Evolutionary conservation across 148 eudicot species (phyloP).

Genomic region (Amaranthus hypochondriacus): DNA sequence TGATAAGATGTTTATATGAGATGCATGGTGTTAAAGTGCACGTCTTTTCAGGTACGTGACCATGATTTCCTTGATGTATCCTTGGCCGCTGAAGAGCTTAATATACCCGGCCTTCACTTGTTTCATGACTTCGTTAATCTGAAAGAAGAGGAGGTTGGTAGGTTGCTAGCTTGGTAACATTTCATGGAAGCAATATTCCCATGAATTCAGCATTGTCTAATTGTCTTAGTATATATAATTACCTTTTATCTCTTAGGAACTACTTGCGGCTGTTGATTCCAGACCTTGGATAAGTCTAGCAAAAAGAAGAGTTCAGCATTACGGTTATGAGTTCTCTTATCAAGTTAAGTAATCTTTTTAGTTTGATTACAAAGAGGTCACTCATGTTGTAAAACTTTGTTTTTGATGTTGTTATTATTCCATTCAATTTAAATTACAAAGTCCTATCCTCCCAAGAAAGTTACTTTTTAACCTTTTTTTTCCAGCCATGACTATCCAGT

Average conservation of each 20-base stretch:
- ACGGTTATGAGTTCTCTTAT: slow-evolving; percentile 89
- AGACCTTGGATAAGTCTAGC: slow-evolving; percentile 84
- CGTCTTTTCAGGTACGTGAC: slow-evolving; percentile 40
- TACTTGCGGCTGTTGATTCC: slow-evolving; percentile 87
- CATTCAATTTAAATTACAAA: not conserved
- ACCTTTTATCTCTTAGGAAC: slow-evolving; percentile 47
- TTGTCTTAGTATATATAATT: slow-evolving; percentile 10
- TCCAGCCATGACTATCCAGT: too few species aligned
- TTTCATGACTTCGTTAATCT: slow-evolving; percentile 69
- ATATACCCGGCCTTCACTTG: slow-evolving; percentile 77
- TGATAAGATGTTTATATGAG: not conserved
- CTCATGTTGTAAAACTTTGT: slow-evolving; percentile 9
- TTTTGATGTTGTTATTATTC: not conserved
- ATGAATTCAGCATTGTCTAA: not conserved
- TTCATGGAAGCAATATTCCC: not conserved
- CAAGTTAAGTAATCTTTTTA: slow-evolving; percentile 41
- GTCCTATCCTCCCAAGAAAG: not conserved
- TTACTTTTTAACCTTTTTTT: not conserved
- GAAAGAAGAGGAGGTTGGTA: slow-evolving; percentile 79
- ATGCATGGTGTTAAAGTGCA: not conserved
- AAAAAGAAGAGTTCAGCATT: slow-evolving; percentile 95
- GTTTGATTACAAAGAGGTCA: not conserved
- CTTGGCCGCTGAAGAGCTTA: slow-evolving; percentile 64
- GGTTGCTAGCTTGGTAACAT: slow-evolving; percentile 10
- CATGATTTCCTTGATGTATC: slow-evolving; percentile 53